A percentile compares a stretch with the other conserved stretches of the same genome.
Conservation (phyloP, 805 yeast species). For the Spathaspora gorwiae region DNA sequence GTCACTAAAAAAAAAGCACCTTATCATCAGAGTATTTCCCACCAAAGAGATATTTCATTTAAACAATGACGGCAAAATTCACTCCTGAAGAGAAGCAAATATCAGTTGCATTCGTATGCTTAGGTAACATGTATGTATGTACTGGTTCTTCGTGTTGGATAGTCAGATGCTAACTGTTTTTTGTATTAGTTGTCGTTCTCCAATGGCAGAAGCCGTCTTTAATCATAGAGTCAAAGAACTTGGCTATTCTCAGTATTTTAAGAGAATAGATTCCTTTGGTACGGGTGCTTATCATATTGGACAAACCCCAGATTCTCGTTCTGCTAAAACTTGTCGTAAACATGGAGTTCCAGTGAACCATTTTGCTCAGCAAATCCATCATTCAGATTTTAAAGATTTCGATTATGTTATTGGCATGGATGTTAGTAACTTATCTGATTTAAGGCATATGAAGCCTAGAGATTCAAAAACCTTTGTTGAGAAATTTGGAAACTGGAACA, state of each 20-base stretch:
- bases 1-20: no score
- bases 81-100: constrained; percentile 23
- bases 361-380: constrained; percentile 61
- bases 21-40: no score
- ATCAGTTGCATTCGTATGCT: constrained; percentile 83
- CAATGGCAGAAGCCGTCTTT: constrained; percentile 97
- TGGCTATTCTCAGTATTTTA: constrained; percentile 43
- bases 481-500: constrained; percentile 80
- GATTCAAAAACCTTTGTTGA: constrained; percentile 45
- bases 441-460: constrained; percentile 51
- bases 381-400: constrained; percentile 49
- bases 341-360: constrained; percentile 77
- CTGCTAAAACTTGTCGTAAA: constrained; percentile 59
- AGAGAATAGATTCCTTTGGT: constrained; percentile 78
- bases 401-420: constrained; percentile 75
- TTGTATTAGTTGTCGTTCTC: constrained; percentile 72
- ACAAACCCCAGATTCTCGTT: constrained; percentile 73
- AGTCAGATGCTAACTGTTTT: constrained; percentile 1
- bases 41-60: no score
- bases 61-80: constrained; percentile 12
- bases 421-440: constrained; percentile 49
- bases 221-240: constrained; percentile 52
- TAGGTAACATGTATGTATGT: constrained; percentile 73
- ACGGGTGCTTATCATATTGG: constrained; percentile 85
- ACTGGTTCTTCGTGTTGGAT: not conserved